Base-by-base conservation (phyloP, 139 green algal species). In the Tetratostichococcus sp. region DNA sequence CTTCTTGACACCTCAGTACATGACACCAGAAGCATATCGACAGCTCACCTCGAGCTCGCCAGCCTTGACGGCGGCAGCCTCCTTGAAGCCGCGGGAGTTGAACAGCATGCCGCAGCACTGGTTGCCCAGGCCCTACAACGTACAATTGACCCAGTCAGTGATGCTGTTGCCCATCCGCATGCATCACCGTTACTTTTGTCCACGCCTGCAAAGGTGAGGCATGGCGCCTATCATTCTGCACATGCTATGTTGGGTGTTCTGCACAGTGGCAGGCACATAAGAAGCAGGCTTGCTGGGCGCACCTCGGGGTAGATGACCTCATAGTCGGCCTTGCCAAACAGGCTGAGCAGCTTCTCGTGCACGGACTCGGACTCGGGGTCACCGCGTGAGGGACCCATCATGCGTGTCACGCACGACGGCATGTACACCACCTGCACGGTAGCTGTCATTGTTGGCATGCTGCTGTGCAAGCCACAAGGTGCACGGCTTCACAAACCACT, bases 51-150 rank as follows among this genome's bases (percentile, higher is more conserved):
- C 90, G 67, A 97, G 84, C 70, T 93, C 83, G 17, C 69, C 31
- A 34, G 77, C 88, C 81, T 90, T 91, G 35, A 73, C 72, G 31
- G 76, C 82, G 8, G 92, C 90, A 0, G 91, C 89, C 32, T 91
- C 89, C 82, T 94, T 96, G 83, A 97, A 93, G 30, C 93, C 94
- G 22, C 93, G 79, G 35, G 77, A 91, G 87, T 97, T 97, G 90
- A 98, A 98, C 85, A 98, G 91, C 92, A 97, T 98, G 67, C 94
- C 94, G 77, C 92, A 97, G 87, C 92, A 98, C 69, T 80, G 75
- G 72, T 59, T 85, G 43, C 26, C 70, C 70, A 87, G n/a, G 8
- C 76, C 71, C 80, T 85, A 75, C 75, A 76, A 1, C 69, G 14
- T 72, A 14, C 32, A 3, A 65, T n/a, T 25, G 23, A 30, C 11